These are phyloP conservation scores for Gastroboletus turbinatus DNA, from an alignment of 1,284 basidiomycete genomes.

Conservation along the genomic window DNA sequence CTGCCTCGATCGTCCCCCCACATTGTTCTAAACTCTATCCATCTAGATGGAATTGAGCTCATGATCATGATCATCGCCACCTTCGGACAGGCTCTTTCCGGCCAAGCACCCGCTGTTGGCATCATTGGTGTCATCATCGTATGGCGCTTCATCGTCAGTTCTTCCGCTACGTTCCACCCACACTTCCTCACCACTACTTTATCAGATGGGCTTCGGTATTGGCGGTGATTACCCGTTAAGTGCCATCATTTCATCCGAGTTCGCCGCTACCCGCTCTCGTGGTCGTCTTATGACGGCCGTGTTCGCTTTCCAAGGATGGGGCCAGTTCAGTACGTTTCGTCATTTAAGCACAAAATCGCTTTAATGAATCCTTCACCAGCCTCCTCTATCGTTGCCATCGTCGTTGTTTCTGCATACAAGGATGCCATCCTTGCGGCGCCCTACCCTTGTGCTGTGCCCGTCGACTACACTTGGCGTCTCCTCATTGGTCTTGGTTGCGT, in stretches of 20 bases:
- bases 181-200: conserved; percentile 10
- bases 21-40: not conserved
- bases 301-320: conserved; percentile 57
- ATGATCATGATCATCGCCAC: conserved; percentile 56
- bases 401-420: conserved; percentile 60
- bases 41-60: conserved; percentile 56
- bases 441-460: conserved; percentile 30
- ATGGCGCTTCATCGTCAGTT: conserved; percentile 48
- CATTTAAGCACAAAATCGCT: conserved; percentile 13
- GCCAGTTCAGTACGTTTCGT: conserved; percentile 43
- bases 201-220: conserved; percentile 53
- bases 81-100: conserved; percentile 49
- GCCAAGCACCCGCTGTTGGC: conserved; percentile 51
- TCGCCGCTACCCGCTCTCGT: conserved; percentile 56
- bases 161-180: not conserved
- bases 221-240: conserved; percentile 58
- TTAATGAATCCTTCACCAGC: conserved; percentile 23
- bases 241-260: conserved; percentile 58
- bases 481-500: conserved; percentile 54
- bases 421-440: conserved; percentile 39
- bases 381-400: conserved; percentile 55
- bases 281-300: conserved; percentile 59
- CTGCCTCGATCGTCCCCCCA: not conserved
- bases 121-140: conserved; percentile 61
- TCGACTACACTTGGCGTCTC: conserved; percentile 48